phyloP scores from a whole-genome alignment of 805 yeast genomes.

The Maudiozyma barnettii region DNA sequence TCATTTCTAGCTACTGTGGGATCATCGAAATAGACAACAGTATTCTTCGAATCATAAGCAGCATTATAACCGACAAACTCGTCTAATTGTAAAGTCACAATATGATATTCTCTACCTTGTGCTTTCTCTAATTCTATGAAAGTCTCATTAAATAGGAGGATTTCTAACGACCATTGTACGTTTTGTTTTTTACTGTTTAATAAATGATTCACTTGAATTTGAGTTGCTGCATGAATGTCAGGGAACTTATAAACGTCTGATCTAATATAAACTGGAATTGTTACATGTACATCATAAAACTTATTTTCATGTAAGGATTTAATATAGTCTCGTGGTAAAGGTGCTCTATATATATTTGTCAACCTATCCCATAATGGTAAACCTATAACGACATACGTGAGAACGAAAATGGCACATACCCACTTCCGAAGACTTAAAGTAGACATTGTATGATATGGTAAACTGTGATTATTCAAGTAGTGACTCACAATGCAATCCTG shows the following conservation, averaged over 20 bases:
- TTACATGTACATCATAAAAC: constrained; percentile 34
- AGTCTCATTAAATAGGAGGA: constrained; percentile 17
- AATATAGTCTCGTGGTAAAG: constrained; percentile 32
- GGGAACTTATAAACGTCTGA: constrained; percentile 47
- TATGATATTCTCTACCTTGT: constrained; percentile 21
- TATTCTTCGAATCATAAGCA: constrained; percentile 33
- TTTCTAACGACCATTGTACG: constrained; percentile 30
- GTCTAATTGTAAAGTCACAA: constrained; percentile 32
- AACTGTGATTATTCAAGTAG: neutral
- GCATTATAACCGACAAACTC: constrained; percentile 38
- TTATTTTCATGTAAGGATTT: constrained; percentile 30
- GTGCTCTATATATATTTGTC: constrained; percentile 35
- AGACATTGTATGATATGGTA: neutral
- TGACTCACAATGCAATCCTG: too few species aligned
- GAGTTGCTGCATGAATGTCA: constrained; percentile 52
- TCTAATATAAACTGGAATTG: constrained; percentile 36
- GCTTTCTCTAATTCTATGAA: constrained; percentile 7
- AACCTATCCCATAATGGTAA: constrained; percentile 35
- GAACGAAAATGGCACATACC: constrained; percentile 17
- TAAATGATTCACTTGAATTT: constrained; percentile 37
- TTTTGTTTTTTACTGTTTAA: constrained; percentile 19
- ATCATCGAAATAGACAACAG: constrained; percentile 26
- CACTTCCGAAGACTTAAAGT: constrained; percentile 12
- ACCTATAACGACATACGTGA: constrained; percentile 30
- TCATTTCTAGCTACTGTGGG: constrained; percentile 45